These are phyloP conservation scores for Stachybotrys echinatus DNA, from an alignment of 2,329 filamentous ascomycete species.

Conservation along the genomic window DNA sequence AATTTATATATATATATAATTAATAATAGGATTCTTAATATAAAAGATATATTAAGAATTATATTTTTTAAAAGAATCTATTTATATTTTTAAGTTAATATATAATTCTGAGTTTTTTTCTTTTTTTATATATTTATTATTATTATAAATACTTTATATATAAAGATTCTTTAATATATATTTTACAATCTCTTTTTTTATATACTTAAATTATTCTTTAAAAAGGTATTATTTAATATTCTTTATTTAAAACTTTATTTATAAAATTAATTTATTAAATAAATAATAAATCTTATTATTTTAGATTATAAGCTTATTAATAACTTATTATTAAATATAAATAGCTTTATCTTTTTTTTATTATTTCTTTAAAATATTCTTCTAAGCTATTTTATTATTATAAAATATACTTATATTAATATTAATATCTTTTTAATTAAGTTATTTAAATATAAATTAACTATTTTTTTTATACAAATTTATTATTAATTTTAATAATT, in stretches of 20 bases:
- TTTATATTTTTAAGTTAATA: neutral
- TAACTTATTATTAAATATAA: too few species aligned
- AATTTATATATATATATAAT: neutral
- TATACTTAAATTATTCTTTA: constrained; percentile 2
- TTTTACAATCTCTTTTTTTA: neutral
- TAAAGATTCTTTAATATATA: constrained; percentile 1
- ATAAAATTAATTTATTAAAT: too few species aligned
- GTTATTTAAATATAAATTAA: neutral
- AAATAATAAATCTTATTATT: too few species aligned
- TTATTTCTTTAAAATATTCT: too few species aligned
- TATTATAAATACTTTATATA: neutral
- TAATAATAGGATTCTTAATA: too few species aligned
- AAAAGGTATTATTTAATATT: too few species aligned
- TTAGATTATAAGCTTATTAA: too few species aligned
- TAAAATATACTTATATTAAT: neutral
- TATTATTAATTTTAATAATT: neutral
- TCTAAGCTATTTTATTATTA: too few species aligned
- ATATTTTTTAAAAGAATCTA: neutral
- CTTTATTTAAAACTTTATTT: too few species aligned
- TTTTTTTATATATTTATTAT: constrained; percentile 1
- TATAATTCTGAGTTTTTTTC: neutral
- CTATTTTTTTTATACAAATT: neutral
- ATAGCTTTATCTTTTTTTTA: too few species aligned
- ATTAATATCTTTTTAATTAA: constrained; percentile 1
- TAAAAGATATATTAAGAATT: too few species aligned